Percentiles rank a stretch among this genome's conserved stretches.
Conservation (phyloP, 2,329 filamentous ascomycete species). For the Neofusicoccum cordaticola region DNA sequence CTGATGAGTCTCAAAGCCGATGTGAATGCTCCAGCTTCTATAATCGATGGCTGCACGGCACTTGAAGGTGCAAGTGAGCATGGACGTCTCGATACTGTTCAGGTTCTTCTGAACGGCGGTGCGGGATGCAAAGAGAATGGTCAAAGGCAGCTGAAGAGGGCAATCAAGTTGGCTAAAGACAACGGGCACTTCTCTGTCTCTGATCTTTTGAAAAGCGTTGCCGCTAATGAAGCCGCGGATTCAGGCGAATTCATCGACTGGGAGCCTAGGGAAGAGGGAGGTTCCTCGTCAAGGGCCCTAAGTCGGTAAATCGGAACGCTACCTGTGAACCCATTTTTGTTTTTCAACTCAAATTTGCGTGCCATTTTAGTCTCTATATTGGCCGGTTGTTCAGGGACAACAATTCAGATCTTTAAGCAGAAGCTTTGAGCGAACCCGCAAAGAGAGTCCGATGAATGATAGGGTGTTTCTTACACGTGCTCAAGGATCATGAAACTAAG, state of each 20-base stretch:
- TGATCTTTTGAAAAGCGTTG: background rate
- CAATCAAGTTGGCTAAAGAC: background rate
- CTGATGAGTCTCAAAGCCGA: background rate
- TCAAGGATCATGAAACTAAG: too few species aligned
- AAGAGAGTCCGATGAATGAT: too few species aligned
- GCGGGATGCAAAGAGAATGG: background rate
- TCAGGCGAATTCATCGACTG: background rate
- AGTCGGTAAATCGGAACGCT: too few species aligned
- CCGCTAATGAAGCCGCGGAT: background rate
- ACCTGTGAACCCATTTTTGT: too few species aligned
- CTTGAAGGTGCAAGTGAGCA: background rate
- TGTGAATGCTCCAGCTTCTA: background rate
- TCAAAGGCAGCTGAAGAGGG: background rate
- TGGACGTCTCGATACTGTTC: background rate
- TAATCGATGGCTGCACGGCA: background rate
- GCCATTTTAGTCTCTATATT: too few species aligned
- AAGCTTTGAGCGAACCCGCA: too few species aligned
- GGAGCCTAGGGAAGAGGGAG: background rate
- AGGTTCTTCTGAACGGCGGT: background rate
- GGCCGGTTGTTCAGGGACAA: too few species aligned
- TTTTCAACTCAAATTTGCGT: too few species aligned
- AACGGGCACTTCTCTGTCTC: background rate
- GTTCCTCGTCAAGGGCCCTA: too few species aligned
- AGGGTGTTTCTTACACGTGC: too few species aligned
- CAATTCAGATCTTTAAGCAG: too few species aligned